Percentiles rank a stretch among this genome's conserved stretches.
These are phyloP conservation scores for Lactuca saligna DNA, from an alignment of 129 eudicot genomes.

Conservation along the genomic window DNA sequence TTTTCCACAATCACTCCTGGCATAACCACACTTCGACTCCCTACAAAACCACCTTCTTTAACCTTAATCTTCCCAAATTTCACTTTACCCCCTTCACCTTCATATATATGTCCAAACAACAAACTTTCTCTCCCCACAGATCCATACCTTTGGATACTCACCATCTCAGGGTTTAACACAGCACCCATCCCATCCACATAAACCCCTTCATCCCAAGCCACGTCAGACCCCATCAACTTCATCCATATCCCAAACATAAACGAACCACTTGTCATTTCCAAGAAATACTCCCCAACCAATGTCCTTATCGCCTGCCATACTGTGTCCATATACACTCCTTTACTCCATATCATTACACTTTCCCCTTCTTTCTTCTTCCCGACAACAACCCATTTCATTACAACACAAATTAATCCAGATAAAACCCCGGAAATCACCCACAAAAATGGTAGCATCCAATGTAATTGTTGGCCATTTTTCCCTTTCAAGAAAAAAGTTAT, in stretches of 20 bases:
- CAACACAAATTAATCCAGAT: conserved; percentile 42
- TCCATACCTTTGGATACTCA: conserved; percentile 38
- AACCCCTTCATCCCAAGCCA: conserved; percentile 51
- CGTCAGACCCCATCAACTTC: conserved; percentile 56
- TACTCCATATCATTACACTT: conserved; percentile 52
- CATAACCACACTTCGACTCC: conserved; percentile 59
- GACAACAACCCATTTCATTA: conserved; percentile 52
- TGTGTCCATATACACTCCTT: conserved; percentile 51
- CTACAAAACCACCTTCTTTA: conserved; percentile 48
- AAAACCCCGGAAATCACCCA: conserved; percentile 47
- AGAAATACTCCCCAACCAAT: conserved; percentile 53
- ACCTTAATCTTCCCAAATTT: conserved; percentile 53
- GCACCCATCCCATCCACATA: conserved; percentile 63
- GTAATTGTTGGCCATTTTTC: conserved; percentile 13
- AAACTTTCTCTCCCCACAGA: conserved; percentile 51
- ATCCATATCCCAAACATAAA: conserved; percentile 48
- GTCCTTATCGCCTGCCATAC: conserved; percentile 70
- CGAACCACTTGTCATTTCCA: conserved; percentile 55
- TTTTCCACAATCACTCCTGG: conserved; percentile 55
- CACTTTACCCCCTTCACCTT: conserved; percentile 64
- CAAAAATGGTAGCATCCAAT: conserved; percentile 40
- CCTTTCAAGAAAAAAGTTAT: conserved; percentile 31
- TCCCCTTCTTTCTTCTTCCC: conserved; percentile 53
- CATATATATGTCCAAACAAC: conserved; percentile 63
- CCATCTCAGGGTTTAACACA: conserved; percentile 62